phyloP scores from a whole-genome alignment of 495 filamentous ascomycete genomes.

The Lichina pygmaea region DNA sequence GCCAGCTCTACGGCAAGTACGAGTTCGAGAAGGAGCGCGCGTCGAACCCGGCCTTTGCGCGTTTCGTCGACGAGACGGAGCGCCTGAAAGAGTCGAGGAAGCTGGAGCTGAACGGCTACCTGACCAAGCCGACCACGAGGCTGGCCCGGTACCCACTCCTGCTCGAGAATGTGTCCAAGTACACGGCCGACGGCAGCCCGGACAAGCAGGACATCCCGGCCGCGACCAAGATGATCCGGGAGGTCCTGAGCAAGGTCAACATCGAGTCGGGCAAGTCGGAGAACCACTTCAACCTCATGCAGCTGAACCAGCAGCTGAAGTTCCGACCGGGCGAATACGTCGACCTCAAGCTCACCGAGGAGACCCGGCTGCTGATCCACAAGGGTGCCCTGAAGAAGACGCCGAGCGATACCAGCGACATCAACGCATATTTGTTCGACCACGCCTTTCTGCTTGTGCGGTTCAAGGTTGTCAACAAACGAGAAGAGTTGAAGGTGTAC shows the following conservation, averaged over 20 bases:
- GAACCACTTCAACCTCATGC: conserved; percentile 88
- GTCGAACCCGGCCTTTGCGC: conserved; percentile 58
- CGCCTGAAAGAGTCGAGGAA: conserved; percentile 89
- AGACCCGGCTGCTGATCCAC: conserved; percentile 72
- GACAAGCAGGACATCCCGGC: conserved; percentile 81
- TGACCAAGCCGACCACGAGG: conserved; percentile 94
- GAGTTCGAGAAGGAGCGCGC: conserved; percentile 93
- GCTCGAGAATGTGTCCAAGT: conserved; percentile 73
- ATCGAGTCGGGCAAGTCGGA: conserved; percentile 88
- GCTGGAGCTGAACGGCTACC: conserved; percentile 88
- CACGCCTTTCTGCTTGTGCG: conserved; percentile 78
- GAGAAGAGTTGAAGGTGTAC: conserved; percentile 83
- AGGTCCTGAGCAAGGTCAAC: conserved; percentile 72
- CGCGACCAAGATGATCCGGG: conserved; percentile 60
- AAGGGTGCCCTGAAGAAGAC: conserved; percentile 85
- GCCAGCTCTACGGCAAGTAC: conserved; percentile 87
- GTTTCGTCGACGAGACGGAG: conserved; percentile 93
- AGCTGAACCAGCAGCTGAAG: conserved; percentile 67
- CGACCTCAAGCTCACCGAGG: conserved; percentile 84
- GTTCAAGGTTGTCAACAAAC: conserved; percentile 73
- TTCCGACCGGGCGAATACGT: conserved; percentile 71
- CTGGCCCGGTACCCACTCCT: conserved; percentile 85
- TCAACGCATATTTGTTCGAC: conserved; percentile 86
- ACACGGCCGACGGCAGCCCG: conserved; percentile 60
- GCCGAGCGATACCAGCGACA: conserved; percentile 63